These are phyloP conservation scores for Dioszegia aurantiaca DNA, from an alignment of 768 basidiomycete genomes.

Conservation along the genomic window DNA sequence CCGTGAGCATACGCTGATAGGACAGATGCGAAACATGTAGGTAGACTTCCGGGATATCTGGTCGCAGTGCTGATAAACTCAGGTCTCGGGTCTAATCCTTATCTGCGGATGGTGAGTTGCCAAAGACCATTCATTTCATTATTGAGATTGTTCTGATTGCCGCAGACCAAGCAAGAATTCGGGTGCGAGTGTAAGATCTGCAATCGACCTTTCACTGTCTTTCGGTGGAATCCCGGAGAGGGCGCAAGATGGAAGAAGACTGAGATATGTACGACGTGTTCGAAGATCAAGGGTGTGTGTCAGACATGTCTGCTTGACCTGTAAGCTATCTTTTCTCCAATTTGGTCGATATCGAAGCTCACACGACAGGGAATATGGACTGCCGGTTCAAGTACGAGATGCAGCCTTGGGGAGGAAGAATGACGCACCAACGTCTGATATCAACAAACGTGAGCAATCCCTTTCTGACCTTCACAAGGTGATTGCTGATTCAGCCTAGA, in stretches of 20 bases:
- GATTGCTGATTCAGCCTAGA: slow-evolving; percentile 25
- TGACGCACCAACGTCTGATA: slow-evolving; percentile 91
- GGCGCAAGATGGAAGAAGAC: slow-evolving; percentile 95
- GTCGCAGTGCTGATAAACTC: slow-evolving; percentile 9
- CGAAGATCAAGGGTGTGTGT: slow-evolving; percentile 72
- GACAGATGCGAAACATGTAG: slow-evolving; percentile 51
- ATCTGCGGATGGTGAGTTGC: slow-evolving; percentile 80
- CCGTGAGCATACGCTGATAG: slow-evolving; percentile 1
- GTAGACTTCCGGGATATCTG: neutral
- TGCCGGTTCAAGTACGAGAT: slow-evolving; percentile 95
- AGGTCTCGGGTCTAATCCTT: slow-evolving; percentile 87
- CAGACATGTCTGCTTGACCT: slow-evolving; percentile 96
- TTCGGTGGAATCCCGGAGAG: slow-evolving; percentile 94
- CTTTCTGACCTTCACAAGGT: neutral
- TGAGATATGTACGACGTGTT: slow-evolving; percentile 93
- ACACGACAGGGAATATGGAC: slow-evolving; percentile 66
- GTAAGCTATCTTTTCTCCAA: slow-evolving; percentile 25
- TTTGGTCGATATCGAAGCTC: neutral
- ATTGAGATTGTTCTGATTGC: slow-evolving; percentile 6
- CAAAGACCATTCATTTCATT: neutral
- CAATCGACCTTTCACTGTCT: slow-evolving; percentile 92
- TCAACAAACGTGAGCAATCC: slow-evolving; percentile 78
- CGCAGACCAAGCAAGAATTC: slow-evolving; percentile 91
- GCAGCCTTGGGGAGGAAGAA: slow-evolving; percentile 78
- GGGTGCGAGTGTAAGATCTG: slow-evolving; percentile 96